Evolutionary conservation across 2,329 filamentous ascomycete genomes (phyloP), one percentile per base, ranked within the genome.

Genomic region (Nemania sp.): DNA sequence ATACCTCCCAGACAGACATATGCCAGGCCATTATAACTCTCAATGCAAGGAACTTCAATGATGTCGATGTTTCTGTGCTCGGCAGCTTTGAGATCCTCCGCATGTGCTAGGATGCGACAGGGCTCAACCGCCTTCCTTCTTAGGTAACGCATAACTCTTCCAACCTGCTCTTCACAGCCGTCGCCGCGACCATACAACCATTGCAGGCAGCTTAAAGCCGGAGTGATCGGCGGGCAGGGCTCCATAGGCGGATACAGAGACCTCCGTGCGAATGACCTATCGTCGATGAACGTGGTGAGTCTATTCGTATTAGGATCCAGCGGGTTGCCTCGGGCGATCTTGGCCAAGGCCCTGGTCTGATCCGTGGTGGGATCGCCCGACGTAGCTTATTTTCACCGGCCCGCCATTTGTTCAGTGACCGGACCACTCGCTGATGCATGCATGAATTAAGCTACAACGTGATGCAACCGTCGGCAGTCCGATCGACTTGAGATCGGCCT

Each of bases 81-180:
- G 50, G 61, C 48, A 56, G 11, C 26, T 41, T 48, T 47, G 20
- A 44, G 23, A 28, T 36, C 24, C n/a, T 22, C 47, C 6, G 28
- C 30, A 44, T 39, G 52, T 57, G 53, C 57, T 54, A 40, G 52
- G 33, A 47, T 30, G 24, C 30, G 41, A 50, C 58, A 56, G 41
- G 51, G 30, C 54, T 31, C n/a, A 34, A 46, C 48, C 58, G 59
- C 62, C 62, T 65, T 64, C 63, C 63, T 61, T 56, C 48, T 65
- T 62, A 1, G 58, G 62, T 45, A 57, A 53, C 40, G 59, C 61
- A 64, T 64, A 52, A 52, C 57, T 36, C 31, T 51, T 45, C 53
- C 36, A 45, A 53, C 42, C 52, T 33, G 45, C 47, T 49, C 26
- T 39, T 43, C 50, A 46, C 31, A 49, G 9, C 19, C 14, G 39